Percentiles rank a stretch among this genome's conserved stretches.
phyloP scores from a whole-genome alignment of 495 filamentous ascomycete genomes.

The Emericellopsis terricola region DNA sequence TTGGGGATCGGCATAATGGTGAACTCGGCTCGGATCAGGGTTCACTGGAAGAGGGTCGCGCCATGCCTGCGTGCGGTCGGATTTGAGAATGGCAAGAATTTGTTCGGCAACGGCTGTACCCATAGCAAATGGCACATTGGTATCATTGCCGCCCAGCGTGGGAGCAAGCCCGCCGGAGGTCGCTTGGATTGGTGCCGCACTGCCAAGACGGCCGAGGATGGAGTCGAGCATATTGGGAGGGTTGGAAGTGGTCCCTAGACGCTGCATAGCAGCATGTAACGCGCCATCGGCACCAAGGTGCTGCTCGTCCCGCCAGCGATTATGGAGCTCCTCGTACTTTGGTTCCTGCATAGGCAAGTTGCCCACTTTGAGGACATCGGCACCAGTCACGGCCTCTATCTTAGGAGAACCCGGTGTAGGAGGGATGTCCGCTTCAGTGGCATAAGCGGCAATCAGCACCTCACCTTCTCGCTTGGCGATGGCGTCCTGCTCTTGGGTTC shows the following conservation, averaged over 20 bases:
- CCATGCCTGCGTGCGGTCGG: constrained; percentile 17
- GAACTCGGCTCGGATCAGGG: constrained; percentile 5
- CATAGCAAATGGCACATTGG: not conserved
- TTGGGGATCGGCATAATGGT: constrained; percentile 14
- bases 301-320: constrained; percentile 10
- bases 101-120: constrained; percentile 1
- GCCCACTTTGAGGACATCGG: constrained; percentile 4
- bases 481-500: constrained; percentile 44
- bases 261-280: constrained; percentile 5
- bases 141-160: not conserved
- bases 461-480: constrained; percentile 56
- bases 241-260: constrained; percentile 4
- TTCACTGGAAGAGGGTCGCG: constrained; percentile 11
- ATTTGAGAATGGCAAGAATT: constrained; percentile 9
- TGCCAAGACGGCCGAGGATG: constrained; percentile 1
- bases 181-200: not conserved
- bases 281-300: constrained; percentile 6
- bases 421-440: constrained; percentile 56
- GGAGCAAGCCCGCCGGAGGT: not conserved
- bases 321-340: constrained; percentile 14
- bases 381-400: constrained; percentile 7
- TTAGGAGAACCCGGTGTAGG: constrained; percentile 57
- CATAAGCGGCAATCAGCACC: constrained; percentile 75
- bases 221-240: constrained; percentile 1
- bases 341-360: constrained; percentile 5